Conservation (phyloP, 1,284 basidiomycete genomes). For the Trichosporon sp. region DNA sequence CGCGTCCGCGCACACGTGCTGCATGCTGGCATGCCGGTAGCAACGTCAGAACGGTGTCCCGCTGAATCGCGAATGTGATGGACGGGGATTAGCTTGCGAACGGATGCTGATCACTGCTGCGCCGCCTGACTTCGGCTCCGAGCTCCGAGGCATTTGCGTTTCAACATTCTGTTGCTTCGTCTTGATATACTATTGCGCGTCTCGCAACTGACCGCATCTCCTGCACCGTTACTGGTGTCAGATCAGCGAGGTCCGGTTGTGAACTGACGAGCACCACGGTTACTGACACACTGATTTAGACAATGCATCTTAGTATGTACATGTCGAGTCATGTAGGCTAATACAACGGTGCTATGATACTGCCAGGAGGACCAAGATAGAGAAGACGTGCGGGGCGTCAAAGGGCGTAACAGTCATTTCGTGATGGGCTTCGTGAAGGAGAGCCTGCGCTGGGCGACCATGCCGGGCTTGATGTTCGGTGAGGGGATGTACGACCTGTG, state of each 20-base stretch:
- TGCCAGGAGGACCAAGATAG: not conserved
- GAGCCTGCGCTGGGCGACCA: not conserved
- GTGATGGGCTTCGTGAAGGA: not conserved
- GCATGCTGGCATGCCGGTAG: not conserved
- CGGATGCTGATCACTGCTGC: not conserved
- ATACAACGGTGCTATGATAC: not conserved
- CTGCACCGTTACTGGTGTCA: not conserved
- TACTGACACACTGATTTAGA: not conserved
- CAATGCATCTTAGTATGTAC: not conserved
- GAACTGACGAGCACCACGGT: not conserved
- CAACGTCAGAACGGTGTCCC: not conserved
- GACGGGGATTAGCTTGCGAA: not conserved
- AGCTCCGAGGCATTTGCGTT: too few species aligned
- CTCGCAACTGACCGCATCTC: too few species aligned
- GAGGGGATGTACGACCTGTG: not conserved
- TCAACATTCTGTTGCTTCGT: too few species aligned
- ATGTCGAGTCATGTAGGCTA: not conserved
- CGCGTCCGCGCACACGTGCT: not conserved
- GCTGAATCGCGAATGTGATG: not conserved
- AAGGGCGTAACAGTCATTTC: not conserved
- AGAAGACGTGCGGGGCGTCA: not conserved
- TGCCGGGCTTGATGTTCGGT: not conserved
- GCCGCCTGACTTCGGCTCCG: not conserved
- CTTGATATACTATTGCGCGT: too few species aligned
- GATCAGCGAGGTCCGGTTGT: not conserved